These are phyloP conservation scores for Penicillium italicum DNA, from an alignment of 2,329 filamentous ascomycete species.

Conservation along the genomic window DNA sequence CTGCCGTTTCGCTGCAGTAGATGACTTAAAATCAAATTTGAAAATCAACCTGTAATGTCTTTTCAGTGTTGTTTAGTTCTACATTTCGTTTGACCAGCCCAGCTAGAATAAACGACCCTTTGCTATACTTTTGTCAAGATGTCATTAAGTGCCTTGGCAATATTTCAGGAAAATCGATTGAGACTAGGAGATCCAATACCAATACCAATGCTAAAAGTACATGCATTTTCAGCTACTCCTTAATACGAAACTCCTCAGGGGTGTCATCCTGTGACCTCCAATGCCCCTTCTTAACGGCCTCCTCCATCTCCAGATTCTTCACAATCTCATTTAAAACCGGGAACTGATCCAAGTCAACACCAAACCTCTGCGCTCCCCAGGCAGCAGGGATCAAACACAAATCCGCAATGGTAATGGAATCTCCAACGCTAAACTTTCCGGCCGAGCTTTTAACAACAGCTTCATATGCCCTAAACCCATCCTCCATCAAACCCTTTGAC, in stretches of 20 bases:
- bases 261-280: constrained; percentile 56
- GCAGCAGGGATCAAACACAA: constrained; percentile 56
- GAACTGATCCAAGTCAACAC: constrained; percentile 51
- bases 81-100: neutral
- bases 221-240: neutral
- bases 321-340: constrained; percentile 49
- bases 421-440: constrained; percentile 55
- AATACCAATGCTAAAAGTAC: no score
- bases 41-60: constrained; percentile 6
- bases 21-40: constrained; percentile 6
- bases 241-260: constrained; percentile 44
- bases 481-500: constrained; percentile 51
- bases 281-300: constrained; percentile 52
- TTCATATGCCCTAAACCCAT: constrained; percentile 58
- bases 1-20: constrained; percentile 36
- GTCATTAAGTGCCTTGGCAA: neutral
- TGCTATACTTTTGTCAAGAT: neutral
- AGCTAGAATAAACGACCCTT: neutral
- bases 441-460: constrained; percentile 34
- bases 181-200: no score
- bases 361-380: constrained; percentile 56
- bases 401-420: constrained; percentile 57
- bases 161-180: neutral
- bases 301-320: constrained; percentile 46
- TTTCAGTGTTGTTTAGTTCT: neutral